Evolutionary conservation across 345 rosid genomes (phyloP).

Genomic region (Eucalyptus regnans): DNA sequence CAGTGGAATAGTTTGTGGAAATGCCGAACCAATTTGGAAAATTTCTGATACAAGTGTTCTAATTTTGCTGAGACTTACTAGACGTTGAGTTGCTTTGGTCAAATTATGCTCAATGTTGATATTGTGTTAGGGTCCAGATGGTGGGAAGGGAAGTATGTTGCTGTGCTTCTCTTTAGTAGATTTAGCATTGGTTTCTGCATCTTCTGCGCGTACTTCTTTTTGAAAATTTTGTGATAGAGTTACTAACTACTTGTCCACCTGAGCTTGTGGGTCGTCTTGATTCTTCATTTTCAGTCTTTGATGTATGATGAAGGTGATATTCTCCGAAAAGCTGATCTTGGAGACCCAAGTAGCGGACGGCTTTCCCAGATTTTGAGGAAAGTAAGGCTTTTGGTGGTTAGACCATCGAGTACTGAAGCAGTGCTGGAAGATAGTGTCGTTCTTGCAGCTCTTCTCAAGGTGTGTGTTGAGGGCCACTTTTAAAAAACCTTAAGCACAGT

Average conservation of each 20-base stretch:
- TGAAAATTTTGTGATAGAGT: background rate
- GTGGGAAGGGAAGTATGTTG: background rate
- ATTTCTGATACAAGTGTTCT: background rate
- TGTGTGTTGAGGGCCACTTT: background rate
- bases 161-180: background rate
- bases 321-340: constrained; percentile 29
- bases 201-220: background rate
- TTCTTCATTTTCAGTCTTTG: constrained; percentile 26
- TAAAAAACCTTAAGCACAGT: background rate
- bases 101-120: background rate
- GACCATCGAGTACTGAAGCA: constrained; percentile 23
- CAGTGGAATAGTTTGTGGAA: background rate
- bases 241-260: background rate
- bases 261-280: background rate
- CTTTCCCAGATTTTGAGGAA: constrained; percentile 39
- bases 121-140: background rate
- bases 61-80: background rate
- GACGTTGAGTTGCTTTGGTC: background rate
- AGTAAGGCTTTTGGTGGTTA: constrained; percentile 36
- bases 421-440: constrained; percentile 32
- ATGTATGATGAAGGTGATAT: constrained; percentile 84
- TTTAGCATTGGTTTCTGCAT: background rate
- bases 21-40: background rate
- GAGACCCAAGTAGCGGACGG: constrained; percentile 39
- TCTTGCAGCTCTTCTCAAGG: constrained; percentile 47